A percentile compares a stretch with the other conserved stretches of the same genome.
Conservation (phyloP, 1,139 yeast species). For the Kurtzmaniella natalensis region DNA sequence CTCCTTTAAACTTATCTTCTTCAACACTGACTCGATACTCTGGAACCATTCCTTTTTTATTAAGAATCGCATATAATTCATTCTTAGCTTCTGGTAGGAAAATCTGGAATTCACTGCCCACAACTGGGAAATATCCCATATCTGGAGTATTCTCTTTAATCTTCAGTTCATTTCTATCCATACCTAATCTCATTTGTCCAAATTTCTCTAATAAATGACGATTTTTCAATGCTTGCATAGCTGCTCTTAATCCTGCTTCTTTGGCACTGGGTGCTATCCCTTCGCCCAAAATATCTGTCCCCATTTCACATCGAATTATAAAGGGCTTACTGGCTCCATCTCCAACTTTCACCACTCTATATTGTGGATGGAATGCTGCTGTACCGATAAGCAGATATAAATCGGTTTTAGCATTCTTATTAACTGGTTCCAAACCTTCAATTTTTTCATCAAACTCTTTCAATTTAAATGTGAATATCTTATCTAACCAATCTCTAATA, state of each 20-base stretch:
- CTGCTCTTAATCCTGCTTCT: conserved; percentile 70
- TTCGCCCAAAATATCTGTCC: conserved; percentile 49
- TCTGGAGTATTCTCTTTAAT: conserved; percentile 7
- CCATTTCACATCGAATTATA: conserved; percentile 64
- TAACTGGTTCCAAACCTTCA: conserved; percentile 29
- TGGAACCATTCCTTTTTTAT: conserved; percentile 38
- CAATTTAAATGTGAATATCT: conserved; percentile 39
- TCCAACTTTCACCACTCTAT: conserved; percentile 50
- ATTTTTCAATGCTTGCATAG: conserved; percentile 64
- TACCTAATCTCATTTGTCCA: conserved; percentile 52
- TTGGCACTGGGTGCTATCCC: conserved; percentile 60
- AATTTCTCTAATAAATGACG: conserved; percentile 59
- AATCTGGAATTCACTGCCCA: conserved; percentile 21
- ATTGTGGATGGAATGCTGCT: conserved; percentile 63
- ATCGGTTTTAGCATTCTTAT: conserved; percentile 68
- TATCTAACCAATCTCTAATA: conserved; percentile 58
- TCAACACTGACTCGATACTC: conserved; percentile 33
- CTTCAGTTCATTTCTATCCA: conserved; percentile 51
- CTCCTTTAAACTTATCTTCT: conserved; percentile 30
- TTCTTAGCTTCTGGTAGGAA: conserved; percentile 37
- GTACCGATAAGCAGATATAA: conserved; percentile 78
- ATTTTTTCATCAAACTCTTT: conserved; percentile 23
- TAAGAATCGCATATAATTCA: conserved; percentile 40
- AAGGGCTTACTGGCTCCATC: conserved; percentile 50
- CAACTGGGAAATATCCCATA: conserved; percentile 21